Evolutionary conservation across 257 asterid genomes (phyloP).

Genomic region (Oldenlandia corymbosa): DNA sequence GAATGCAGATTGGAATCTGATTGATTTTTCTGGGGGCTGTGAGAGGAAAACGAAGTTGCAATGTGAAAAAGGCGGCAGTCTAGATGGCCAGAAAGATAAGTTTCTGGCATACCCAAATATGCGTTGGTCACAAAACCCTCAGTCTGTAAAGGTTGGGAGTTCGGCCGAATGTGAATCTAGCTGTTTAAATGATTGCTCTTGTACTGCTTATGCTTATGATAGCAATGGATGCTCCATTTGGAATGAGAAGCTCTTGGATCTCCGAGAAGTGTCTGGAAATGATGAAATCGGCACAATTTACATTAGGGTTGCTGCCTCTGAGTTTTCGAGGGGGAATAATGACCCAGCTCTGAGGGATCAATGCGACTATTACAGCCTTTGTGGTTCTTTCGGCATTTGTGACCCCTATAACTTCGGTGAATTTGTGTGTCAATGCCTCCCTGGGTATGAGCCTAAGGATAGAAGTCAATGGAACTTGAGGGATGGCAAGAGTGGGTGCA

Average conservation of each 20-base stretch:
- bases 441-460: constrained; percentile 29
- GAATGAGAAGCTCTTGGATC: constrained; percentile 30
- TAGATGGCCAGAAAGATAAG: constrained; percentile 14
- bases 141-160: constrained; percentile 3
- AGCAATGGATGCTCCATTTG: constrained; percentile 24
- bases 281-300: no score
- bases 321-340: no score
- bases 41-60: constrained; percentile 23
- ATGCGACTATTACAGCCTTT: constrained; percentile 27
- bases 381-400: constrained; percentile 23
- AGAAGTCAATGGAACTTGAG: constrained; percentile 30
- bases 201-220: constrained; percentile 30
- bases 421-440: constrained; percentile 33
- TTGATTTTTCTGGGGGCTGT: constrained; percentile 17
- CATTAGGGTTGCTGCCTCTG: no score
- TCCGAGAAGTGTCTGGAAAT: no score
- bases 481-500: constrained; percentile 20
- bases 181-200: constrained; percentile 26
- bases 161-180: constrained; percentile 18
- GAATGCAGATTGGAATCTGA: background rate
- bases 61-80: constrained; percentile 18
- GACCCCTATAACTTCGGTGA: constrained; percentile 15
- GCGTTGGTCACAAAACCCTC: constrained; percentile 16
- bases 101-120: constrained; percentile 16
- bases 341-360: constrained; percentile 23